phyloP scores from a whole-genome alignment of 306 rosid genomes.

The Hippophae gyantsensis region DNA sequence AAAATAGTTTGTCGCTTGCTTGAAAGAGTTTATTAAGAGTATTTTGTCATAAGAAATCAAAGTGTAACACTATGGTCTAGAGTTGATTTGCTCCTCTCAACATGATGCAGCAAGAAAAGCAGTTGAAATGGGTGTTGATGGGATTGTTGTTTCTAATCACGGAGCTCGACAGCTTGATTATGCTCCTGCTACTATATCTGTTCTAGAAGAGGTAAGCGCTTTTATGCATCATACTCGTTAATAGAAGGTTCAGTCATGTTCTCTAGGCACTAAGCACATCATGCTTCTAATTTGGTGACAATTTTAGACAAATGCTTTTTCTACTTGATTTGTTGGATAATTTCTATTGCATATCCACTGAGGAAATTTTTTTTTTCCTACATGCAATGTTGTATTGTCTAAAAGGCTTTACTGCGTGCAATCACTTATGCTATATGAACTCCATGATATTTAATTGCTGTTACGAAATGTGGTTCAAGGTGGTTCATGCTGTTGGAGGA shows the following conservation, averaged over 20 bases:
- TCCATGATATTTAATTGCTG: not conserved
- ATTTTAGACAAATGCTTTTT: not conserved
- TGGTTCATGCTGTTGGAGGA: slow-evolving; percentile 42
- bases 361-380: no score
- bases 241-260: not conserved
- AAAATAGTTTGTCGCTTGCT: not conserved
- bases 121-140: slow-evolving; percentile 29
- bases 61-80: not conserved
- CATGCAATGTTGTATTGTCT: no score
- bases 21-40: not conserved
- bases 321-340: not conserved
- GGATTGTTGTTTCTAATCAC: slow-evolving; percentile 37
- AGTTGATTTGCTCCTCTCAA: not conserved
- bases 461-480: slow-evolving; percentile 19
- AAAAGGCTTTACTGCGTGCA: no score
- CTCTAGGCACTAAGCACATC: not conserved
- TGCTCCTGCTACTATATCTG: slow-evolving; percentile 32
- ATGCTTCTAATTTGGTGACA: not conserved
- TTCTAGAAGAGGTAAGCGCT: slow-evolving; percentile 28
- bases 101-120: slow-evolving; percentile 24
- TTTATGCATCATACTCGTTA: not conserved
- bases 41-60: not conserved
- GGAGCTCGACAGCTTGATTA: slow-evolving; percentile 38
- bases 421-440: no score
- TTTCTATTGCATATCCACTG: no score